Conservation (phyloP, 1,284 basidiomycete species). For the Cutaneotrichosporon curvatum region DNA sequence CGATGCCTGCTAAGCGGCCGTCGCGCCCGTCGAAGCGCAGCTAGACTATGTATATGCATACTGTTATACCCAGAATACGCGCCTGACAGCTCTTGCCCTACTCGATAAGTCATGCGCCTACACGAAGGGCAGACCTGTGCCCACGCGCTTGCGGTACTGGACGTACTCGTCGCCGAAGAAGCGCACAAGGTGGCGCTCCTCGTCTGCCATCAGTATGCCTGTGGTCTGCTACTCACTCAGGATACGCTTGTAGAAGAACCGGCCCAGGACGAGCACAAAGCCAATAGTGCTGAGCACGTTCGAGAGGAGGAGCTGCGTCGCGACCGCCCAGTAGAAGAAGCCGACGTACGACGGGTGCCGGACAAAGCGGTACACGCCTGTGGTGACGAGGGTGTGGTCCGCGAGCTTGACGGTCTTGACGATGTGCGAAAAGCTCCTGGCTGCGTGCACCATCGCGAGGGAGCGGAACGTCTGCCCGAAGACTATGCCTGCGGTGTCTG, state of each 20-base stretch:
- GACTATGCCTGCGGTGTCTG: slow-evolving; percentile 50
- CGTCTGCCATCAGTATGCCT: slow-evolving; percentile 49
- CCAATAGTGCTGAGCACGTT: slow-evolving; percentile 60
- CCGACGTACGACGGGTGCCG: slow-evolving; percentile 96
- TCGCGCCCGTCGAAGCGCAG: slow-evolving; percentile 13
- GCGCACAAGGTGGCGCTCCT: slow-evolving; percentile 62
- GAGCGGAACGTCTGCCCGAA: slow-evolving; percentile 74
- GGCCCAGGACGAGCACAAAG: slow-evolving; percentile 58
- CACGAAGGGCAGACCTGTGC: slow-evolving; percentile 59
- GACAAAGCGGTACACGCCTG: slow-evolving; percentile 77
- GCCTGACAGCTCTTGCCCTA: no score
- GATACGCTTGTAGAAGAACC: slow-evolving; percentile 80
- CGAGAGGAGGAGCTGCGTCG: slow-evolving; percentile 86
- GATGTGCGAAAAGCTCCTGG: slow-evolving; percentile 84
- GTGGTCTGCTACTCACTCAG: slow-evolving; percentile 50
- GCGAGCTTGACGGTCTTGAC: slow-evolving; percentile 63
- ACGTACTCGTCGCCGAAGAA: slow-evolving; percentile 80
- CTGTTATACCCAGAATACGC: background rate
- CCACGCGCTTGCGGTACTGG: slow-evolving; percentile 60
- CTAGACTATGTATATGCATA: background rate
- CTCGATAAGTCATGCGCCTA: no score
- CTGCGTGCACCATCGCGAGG: slow-evolving; percentile 90
- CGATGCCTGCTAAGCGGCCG: background rate
- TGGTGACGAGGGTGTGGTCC: slow-evolving; percentile 71
- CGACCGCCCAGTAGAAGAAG: slow-evolving; percentile 96